phyloP scores from a whole-genome alignment of 2,329 filamentous ascomycete genomes.

The Magnaporthiopsis incrustans region DNA sequence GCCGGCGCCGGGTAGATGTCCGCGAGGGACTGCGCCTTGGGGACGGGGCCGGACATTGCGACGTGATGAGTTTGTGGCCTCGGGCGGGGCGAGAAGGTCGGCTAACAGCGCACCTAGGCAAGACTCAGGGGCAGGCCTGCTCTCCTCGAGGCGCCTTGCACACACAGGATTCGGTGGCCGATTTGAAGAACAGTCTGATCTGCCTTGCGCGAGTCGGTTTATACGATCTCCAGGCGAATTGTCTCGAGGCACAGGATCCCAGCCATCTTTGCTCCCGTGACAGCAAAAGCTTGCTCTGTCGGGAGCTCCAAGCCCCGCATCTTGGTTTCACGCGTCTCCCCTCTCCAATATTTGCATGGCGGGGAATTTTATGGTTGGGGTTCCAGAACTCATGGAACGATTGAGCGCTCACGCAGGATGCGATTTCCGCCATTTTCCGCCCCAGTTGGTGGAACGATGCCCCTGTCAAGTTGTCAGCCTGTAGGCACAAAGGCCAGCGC shows the following conservation, averaged over 20 bases:
- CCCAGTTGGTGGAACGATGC: background rate
- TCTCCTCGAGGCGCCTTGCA: background rate
- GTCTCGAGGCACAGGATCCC: slow-evolving; percentile 9
- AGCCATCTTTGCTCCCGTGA: background rate
- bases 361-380: background rate
- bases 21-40: slow-evolving; percentile 63
- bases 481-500: background rate
- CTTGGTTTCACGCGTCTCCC: background rate
- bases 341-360: background rate
- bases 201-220: background rate
- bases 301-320: background rate
- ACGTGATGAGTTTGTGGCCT: background rate
- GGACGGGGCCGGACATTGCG: slow-evolving; percentile 54
- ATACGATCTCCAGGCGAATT: background rate
- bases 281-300: background rate
- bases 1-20: slow-evolving; percentile 79
- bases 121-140: background rate
- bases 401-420: background rate
- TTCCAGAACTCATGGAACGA: background rate
- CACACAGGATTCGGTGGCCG: background rate
- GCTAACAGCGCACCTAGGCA: background rate
- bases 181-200: background rate
- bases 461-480: background rate
- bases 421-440: background rate
- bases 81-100: too few relatives aligned